Evolutionary conservation across 441 rosid species (phyloP).

Genomic region (Kokia cookei): DNA sequence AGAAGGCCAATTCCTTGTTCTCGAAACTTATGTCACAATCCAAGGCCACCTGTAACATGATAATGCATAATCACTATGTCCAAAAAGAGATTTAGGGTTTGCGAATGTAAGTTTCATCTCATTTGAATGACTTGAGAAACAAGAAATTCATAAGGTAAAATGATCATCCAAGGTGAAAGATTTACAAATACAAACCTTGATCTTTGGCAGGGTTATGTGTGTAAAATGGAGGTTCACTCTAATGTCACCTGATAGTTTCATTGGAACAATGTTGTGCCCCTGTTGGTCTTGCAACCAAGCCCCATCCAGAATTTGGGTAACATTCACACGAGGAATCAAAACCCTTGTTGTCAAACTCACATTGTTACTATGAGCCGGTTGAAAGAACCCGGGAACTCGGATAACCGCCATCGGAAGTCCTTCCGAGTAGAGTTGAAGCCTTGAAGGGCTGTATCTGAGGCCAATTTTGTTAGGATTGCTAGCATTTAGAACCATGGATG

Average conservation of each 20-base stretch:
- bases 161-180: neutral
- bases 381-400: slow-evolving; percentile 24
- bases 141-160: neutral
- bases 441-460: slow-evolving; percentile 22
- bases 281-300: neutral
- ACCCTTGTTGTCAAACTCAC: slow-evolving; percentile 10
- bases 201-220: slow-evolving; percentile 22
- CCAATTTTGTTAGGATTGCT: slow-evolving; percentile 30
- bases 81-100: neutral
- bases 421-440: slow-evolving; percentile 16
- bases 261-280: slow-evolving; percentile 2
- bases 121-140: neutral
- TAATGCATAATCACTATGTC: neutral
- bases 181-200: slow-evolving; percentile 15
- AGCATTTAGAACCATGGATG: slow-evolving; percentile 21
- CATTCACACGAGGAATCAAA: slow-evolving; percentile 19
- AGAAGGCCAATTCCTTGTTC: slow-evolving; percentile 14
- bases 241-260: slow-evolving; percentile 23
- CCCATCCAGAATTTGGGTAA: slow-evolving; percentile 7
- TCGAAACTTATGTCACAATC: slow-evolving; percentile 20
- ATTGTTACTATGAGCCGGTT: slow-evolving; percentile 27
- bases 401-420: slow-evolving; percentile 22
- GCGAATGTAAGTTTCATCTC: neutral
- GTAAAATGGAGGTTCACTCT: slow-evolving; percentile 11
- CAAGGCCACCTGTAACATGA: slow-evolving; percentile 15